Percentiles rank a stretch among this genome's conserved stretches.
These are phyloP conservation scores for Cladobotryum protrusum DNA, from an alignment of 2,329 filamentous ascomycete genomes.

Conservation along the genomic window DNA sequence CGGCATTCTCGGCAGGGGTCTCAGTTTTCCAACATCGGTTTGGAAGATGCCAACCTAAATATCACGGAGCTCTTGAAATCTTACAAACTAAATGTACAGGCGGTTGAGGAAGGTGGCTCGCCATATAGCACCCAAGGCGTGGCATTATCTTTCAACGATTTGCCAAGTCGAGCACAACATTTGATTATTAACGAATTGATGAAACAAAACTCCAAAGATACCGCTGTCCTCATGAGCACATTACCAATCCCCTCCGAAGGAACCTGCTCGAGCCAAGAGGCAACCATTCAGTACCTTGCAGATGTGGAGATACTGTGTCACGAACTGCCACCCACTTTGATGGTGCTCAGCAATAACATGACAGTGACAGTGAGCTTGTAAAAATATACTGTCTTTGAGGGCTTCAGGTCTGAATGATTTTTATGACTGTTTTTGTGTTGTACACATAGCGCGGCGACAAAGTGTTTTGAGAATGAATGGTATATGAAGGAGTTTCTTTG, in stretches of 20 bases:
- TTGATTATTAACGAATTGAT: slow-evolving; percentile 83
- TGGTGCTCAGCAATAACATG: slow-evolving; percentile 86
- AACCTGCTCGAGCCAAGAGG: slow-evolving; percentile 62
- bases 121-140: slow-evolving; percentile 54
- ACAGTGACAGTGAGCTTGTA: slow-evolving; percentile 74
- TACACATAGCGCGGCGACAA: too few species aligned
- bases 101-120: slow-evolving; percentile 30
- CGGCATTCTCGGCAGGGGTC: slow-evolving; percentile 34
- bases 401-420: too few species aligned
- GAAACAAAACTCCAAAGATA: slow-evolving; percentile 57
- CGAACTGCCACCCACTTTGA: slow-evolving; percentile 65
- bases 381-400: neutral
- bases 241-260: slow-evolving; percentile 75
- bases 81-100: slow-evolving; percentile 24
- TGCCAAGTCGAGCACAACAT: slow-evolving; percentile 79
- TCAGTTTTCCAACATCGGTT: slow-evolving; percentile 22
- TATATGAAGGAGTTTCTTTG: neutral
- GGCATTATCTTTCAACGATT: slow-evolving; percentile 76
- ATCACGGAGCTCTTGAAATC: slow-evolving; percentile 40
- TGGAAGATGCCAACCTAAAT: slow-evolving; percentile 33
- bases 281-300: slow-evolving; percentile 67
- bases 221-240: slow-evolving; percentile 77
- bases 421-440: too few species aligned
- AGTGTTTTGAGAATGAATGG: neutral
- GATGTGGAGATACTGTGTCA: slow-evolving; percentile 75